Evolutionary conservation across 1,284 basidiomycete genomes (phyloP).

Genomic region (Fomitopsis pinicola): DNA sequence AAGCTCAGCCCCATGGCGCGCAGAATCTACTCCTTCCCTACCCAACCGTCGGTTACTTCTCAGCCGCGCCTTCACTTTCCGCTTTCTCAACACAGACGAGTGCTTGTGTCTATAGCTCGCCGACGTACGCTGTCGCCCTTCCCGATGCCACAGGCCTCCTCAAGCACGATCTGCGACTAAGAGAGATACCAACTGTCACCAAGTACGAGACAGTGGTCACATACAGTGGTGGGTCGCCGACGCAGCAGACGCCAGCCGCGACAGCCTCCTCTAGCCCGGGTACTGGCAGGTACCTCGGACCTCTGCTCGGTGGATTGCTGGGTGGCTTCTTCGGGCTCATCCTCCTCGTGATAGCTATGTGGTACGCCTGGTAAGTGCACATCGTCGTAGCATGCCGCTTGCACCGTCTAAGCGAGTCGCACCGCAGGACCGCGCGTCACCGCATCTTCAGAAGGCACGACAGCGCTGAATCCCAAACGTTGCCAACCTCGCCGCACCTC

Average conservation of each 20-base stretch:
- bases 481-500: slow-evolving; percentile 1
- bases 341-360: slow-evolving; percentile 16
- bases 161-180: background rate
- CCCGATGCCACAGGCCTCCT: background rate
- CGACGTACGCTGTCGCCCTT: background rate
- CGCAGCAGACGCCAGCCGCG: background rate
- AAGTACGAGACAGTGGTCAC: background rate
- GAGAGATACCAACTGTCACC: background rate
- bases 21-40: background rate
- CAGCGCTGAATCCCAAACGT: slow-evolving; percentile 2
- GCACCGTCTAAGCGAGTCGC: background rate
- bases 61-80: background rate
- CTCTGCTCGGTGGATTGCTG: slow-evolving; percentile 23
- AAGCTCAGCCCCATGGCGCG: background rate
- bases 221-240: background rate
- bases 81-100: background rate
- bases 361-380: slow-evolving; percentile 21
- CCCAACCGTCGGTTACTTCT: background rate
- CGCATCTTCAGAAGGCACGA: slow-evolving; percentile 8
- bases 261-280: background rate
- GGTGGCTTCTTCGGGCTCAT: slow-evolving; percentile 28
- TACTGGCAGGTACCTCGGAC: slow-evolving; percentile 12
- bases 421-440: slow-evolving; percentile 10
- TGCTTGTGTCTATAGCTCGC: background rate
- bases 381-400: background rate